phyloP scores from a whole-genome alignment of 306 rosid genomes.

The Hylodesmum podocarpum region DNA sequence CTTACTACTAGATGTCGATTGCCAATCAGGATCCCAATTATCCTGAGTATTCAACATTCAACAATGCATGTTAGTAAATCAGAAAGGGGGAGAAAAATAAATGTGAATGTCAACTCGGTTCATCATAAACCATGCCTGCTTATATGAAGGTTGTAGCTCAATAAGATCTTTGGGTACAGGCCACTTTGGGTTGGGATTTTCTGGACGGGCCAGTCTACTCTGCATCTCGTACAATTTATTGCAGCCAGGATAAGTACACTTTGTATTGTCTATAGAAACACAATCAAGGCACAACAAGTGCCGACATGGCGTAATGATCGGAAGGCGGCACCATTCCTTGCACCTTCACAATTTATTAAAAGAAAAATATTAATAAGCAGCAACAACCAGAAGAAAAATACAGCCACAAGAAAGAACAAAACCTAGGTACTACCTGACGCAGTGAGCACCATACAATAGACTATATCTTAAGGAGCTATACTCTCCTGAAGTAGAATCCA shows the following conservation, averaged over 20 bases:
- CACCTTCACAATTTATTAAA: constrained; percentile 52
- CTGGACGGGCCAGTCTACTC: constrained; percentile 73
- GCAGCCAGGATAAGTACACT: constrained; percentile 89
- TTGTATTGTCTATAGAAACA: constrained; percentile 75
- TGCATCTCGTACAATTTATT: constrained; percentile 83
- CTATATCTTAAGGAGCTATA: constrained; percentile 63
- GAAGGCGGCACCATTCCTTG: constrained; percentile 95
- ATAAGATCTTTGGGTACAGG: constrained; percentile 96
- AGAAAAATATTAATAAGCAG: constrained; percentile 18
- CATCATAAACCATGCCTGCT: constrained; percentile 63
- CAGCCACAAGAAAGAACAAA: constrained; percentile 29
- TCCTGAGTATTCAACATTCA: constrained; percentile 60
- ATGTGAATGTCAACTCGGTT: constrained; percentile 22
- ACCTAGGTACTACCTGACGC: constrained; percentile 64
- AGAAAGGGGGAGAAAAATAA: background rate
- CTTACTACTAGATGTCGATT: constrained; percentile 95
- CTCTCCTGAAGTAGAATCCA: constrained; percentile 74
- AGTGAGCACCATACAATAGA: constrained; percentile 73
- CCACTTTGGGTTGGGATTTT: constrained; percentile 97
- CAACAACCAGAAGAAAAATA: background rate
- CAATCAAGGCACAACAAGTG: constrained; percentile 93
- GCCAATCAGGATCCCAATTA: constrained; percentile 99
- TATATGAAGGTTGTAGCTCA: constrained; percentile 96
- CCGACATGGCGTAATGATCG: constrained; percentile 87
- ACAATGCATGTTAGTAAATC: constrained; percentile 10